Evolutionary conservation across 2,329 filamentous ascomycete species (phyloP), one percentile per base, ranked within the genome.

Genomic region (Calonectria pauciramosa): DNA sequence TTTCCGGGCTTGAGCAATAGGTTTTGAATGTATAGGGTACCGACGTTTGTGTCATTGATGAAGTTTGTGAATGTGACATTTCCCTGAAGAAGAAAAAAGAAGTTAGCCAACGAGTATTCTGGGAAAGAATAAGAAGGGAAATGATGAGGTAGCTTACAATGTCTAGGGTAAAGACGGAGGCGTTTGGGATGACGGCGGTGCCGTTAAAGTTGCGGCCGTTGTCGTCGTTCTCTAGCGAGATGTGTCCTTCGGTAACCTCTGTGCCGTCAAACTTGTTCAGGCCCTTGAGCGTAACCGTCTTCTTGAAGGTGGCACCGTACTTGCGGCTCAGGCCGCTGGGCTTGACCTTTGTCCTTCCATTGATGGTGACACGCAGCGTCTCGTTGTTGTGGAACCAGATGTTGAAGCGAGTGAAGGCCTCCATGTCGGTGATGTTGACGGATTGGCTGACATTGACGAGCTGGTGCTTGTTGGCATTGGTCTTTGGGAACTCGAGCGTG

Each of bases 31-130:
- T 87, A 89, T 10, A 91, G 84, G 51, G 84, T 88, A 68, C 93
- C 93, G 75, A 94, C 87, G 1, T 85, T 76, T 56, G 83, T 77
- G 59, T 86, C 88, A 56, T 89, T 86, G 68, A 93, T 87, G 79
- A 86, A 90, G 80, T 91, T 91, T 83, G 87, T 84, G 83, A 94
- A 93, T 34, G 89, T 90, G 44, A 91, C 86, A 79, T 94, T 93
- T 79, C 93, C 93, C 87, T 92, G 34, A 18, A 59, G 32, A 41
- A 11, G 10, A 34, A 16, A 60, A 30, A 41, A 9, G 18, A 14
- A 56, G 64, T 78, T 59, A 80, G n/a, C n/a, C n/a, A n/a, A 34
- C 28, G 8, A 13, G 14, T 63, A 26, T 64, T 44, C 67, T 30
- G 32, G 16, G 30, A 14, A 18, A 38, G 30, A 4, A n/a, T n/a